phyloP scores from a whole-genome alignment of 225 moss, liverwort and hornwort species.

The Pseudoscleropodium purum region DNA sequence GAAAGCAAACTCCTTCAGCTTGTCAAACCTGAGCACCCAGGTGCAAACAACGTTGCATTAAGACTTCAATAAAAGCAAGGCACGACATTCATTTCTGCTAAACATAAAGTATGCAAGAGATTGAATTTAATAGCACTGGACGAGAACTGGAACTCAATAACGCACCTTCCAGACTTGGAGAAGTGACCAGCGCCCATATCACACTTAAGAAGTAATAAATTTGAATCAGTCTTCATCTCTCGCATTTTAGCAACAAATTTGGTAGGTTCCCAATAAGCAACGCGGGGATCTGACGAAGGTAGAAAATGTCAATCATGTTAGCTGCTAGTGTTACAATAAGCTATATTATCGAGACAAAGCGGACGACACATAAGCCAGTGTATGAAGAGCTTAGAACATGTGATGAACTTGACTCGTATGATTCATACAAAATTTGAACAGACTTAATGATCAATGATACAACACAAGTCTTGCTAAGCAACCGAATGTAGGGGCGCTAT shows the following conservation, averaged over 20 bases:
- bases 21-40: slow-evolving; percentile 37
- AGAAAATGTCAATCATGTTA: background rate
- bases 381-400: background rate
- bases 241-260: slow-evolving; percentile 85
- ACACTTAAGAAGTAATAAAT: slow-evolving; percentile 83
- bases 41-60: background rate
- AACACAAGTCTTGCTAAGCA: background rate
- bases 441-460: background rate
- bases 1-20: slow-evolving; percentile 46
- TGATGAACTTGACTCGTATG: background rate
- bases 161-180: slow-evolving; percentile 88
- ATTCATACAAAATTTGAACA: background rate
- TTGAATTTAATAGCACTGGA: background rate
- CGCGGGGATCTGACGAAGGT: slow-evolving; percentile 60
- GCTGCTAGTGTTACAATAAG: background rate
- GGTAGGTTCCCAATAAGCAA: slow-evolving; percentile 96
- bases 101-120: background rate
- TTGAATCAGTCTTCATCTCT: slow-evolving; percentile 65
- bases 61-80: background rate
- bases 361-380: background rate
- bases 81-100: background rate
- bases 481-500: background rate
- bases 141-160: background rate
- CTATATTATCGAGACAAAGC: background rate
- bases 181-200: slow-evolving; percentile 95